Base-by-base conservation (phyloP, 2,329 filamentous ascomycete species). In the Alternaria dauci region DNA sequence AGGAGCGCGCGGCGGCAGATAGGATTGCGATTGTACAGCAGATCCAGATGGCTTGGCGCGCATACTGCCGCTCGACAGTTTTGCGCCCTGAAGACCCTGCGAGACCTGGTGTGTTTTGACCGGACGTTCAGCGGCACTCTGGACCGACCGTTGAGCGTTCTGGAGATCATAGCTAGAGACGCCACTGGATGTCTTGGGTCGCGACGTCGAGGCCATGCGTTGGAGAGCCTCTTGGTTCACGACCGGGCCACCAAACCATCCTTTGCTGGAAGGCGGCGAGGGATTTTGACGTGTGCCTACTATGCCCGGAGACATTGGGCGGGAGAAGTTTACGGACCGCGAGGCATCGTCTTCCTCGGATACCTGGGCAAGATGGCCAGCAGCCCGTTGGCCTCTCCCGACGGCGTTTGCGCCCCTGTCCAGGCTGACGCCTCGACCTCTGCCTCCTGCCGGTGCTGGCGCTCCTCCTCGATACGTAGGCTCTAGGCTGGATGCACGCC, bases 281-380 rank as follows among this genome's bases (percentile, higher is more conserved):
- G 67, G 55, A 36, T 55, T 64, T 44, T 62, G 59, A 12, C 43
- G 39, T 43, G 61, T 36, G 47, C 55, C 41, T 36, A 59, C 44
- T 61, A 68, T 14, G 69, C 66, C 25, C 12, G 85, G 75, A 52
- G 80, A 80, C 64, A 83, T 85, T 39, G 85, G 85, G 30, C 83
- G 80, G 46, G 85, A 87, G 69, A 86, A 86, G 75, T 87, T 87
- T 67, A 85, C 76, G 8, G 74, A 81, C 61, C 79, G 78, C 66
- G 76, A 76, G 34, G 77, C 76, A 56, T 81, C 78, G 38, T 83
- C 82, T 62, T 80, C 62, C 69, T 81, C 80, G 28, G 68, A 71
- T 41, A 84, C 81, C 61, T 81, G 75, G 14, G 79, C 78, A 52
- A 82, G 69, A 50, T 64, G 65, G 42, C 74, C 76, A n/a, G 71